phyloP scores from a whole-genome alignment of 2,329 filamentous ascomycete species.

The Ceratocystis lukuohia region DNA sequence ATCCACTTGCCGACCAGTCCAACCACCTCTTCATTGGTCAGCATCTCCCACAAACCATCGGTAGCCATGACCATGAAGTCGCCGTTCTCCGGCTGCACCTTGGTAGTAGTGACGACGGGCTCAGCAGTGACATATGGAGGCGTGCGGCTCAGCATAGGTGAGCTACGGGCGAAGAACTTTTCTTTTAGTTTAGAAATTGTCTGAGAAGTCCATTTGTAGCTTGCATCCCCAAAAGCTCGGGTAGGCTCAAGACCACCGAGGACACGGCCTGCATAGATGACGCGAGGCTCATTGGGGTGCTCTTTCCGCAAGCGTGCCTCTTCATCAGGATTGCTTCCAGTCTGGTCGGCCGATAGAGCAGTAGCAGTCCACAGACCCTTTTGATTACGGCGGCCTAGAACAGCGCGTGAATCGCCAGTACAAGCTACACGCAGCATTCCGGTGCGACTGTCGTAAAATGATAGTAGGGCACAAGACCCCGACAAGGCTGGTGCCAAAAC shows the following conservation, averaged over 20 bases:
- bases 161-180: slow-evolving; percentile 75
- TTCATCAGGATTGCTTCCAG: slow-evolving; percentile 76
- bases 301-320: slow-evolving; percentile 67
- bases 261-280: slow-evolving; percentile 78
- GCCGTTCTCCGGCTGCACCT: slow-evolving; percentile 75
- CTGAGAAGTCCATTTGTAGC: slow-evolving; percentile 89
- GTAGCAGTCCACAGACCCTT: slow-evolving; percentile 90
- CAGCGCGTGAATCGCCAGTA: slow-evolving; percentile 90
- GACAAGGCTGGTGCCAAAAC: slow-evolving; percentile 84
- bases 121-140: slow-evolving; percentile 97
- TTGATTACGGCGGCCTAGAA: slow-evolving; percentile 63
- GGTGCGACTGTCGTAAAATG: slow-evolving; percentile 83
- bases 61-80: slow-evolving; percentile 96
- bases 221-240: slow-evolving; percentile 87
- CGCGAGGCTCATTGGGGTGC: slow-evolving; percentile 79
- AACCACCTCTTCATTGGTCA: slow-evolving; percentile 95
- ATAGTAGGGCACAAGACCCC: slow-evolving; percentile 90
- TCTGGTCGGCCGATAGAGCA: slow-evolving; percentile 83
- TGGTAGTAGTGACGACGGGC: slow-evolving; percentile 83
- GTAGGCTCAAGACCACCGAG: slow-evolving; percentile 85
- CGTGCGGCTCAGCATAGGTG: slow-evolving; percentile 66
- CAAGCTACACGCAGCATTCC: slow-evolving; percentile 87
- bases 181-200: slow-evolving; percentile 69
- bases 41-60: slow-evolving; percentile 97
- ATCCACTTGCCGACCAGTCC: slow-evolving; percentile 95